Evolutionary conservation across 306 rosid species (phyloP).

Genomic region (Acacia confusa): DNA sequence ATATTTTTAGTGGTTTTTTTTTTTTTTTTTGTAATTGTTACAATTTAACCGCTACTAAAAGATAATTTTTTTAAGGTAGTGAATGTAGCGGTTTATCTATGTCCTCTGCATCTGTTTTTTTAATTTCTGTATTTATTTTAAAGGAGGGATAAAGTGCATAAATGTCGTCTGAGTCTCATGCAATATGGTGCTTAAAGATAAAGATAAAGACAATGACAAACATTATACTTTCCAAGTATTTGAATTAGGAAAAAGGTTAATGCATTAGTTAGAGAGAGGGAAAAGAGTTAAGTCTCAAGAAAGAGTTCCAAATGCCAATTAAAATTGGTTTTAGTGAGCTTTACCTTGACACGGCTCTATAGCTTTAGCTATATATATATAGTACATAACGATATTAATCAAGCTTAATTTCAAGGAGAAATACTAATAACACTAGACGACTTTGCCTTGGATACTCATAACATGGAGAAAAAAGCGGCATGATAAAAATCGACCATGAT

Average conservation of each 20-base stretch:
- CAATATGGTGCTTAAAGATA: too few species aligned
- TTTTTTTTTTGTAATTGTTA: too few species aligned
- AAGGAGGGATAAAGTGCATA: background rate
- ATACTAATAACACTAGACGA: background rate
- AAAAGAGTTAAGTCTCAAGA: background rate
- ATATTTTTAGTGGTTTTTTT: too few species aligned
- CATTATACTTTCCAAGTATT: too few species aligned
- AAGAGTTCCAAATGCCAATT: background rate
- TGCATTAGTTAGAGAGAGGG: background rate
- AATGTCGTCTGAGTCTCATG: background rate
- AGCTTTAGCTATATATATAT: too few species aligned
- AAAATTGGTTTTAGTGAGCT: background rate
- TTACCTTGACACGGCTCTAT: background rate
- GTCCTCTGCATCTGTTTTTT: too few species aligned
- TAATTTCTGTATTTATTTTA: too few species aligned
- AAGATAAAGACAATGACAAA: too few species aligned
- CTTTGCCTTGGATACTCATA: background rate
- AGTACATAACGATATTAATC: background rate
- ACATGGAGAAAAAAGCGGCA: background rate
- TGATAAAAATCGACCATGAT: background rate
- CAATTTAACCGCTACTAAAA: too few species aligned
- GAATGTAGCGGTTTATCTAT: too few species aligned
- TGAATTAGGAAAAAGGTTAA: background rate
- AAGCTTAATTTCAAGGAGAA: background rate
- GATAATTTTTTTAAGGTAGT: too few species aligned